Conservation (phyloP, 2,329 filamentous ascomycete species). For the Trichoderma hamatum region DNA sequence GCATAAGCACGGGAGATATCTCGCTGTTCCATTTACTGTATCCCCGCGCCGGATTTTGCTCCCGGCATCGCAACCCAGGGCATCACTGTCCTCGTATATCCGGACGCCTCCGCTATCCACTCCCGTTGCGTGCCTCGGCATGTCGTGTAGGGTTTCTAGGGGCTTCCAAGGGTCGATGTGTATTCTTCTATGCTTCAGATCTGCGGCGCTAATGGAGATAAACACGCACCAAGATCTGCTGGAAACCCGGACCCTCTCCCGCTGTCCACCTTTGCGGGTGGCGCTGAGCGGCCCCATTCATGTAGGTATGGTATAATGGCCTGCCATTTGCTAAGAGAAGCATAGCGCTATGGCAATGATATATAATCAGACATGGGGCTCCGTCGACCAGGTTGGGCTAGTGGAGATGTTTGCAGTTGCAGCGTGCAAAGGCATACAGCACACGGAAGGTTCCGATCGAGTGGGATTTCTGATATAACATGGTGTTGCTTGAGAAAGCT, state of each 20-base stretch:
- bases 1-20: neutral
- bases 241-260: neutral
- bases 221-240: neutral
- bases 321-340: too few relatives aligned
- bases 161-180: neutral
- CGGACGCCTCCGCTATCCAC: neutral
- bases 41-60: neutral
- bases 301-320: too few relatives aligned
- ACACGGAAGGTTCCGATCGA: neutral
- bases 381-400: neutral
- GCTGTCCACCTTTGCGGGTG: neutral
- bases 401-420: neutral
- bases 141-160: neutral
- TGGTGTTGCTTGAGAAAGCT: neutral
- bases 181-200: neutral
- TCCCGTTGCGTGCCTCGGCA: neutral
- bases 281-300: neutral
- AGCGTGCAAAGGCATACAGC: neutral
- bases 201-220: neutral
- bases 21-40: too few relatives aligned
- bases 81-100: neutral
- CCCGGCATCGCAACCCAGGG: neutral
- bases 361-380: neutral
- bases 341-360: too few relatives aligned
- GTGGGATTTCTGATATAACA: neutral